phyloP scores from a whole-genome alignment of 441 rosid genomes.

The Pelargonium fulgidum region DNA sequence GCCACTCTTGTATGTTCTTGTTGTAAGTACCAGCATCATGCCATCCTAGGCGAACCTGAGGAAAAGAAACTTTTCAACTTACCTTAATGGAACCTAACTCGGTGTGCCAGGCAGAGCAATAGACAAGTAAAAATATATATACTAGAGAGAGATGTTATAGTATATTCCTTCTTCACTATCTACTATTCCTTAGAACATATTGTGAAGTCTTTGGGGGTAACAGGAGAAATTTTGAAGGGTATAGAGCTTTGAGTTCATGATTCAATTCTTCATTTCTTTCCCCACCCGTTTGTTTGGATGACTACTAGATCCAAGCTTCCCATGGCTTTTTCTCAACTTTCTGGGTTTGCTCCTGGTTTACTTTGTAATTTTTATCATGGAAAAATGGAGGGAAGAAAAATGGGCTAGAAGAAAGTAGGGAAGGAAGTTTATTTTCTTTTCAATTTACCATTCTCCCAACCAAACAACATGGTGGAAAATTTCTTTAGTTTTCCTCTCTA shows the following conservation, averaged over 20 bases:
- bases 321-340: background rate
- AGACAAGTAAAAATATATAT: background rate
- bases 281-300: background rate
- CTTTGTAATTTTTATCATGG: background rate
- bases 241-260: too few species aligned
- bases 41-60: constrained; percentile 87
- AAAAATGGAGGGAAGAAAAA: background rate
- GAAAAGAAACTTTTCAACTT: background rate
- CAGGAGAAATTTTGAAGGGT: too few species aligned
- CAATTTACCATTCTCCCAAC: background rate
- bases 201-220: background rate
- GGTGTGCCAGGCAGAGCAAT: background rate
- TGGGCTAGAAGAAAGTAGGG: background rate
- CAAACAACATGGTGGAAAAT: background rate
- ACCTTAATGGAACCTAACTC: background rate
- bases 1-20: constrained; percentile 87
- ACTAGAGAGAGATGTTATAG: background rate
- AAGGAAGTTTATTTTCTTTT: background rate
- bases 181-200: background rate
- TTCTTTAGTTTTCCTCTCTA: background rate
- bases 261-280: too few species aligned
- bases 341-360: background rate
- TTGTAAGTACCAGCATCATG: constrained; percentile 94
- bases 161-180: background rate
- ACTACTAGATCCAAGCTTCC: background rate